Evolutionary conservation across 306 rosid species (phyloP), one percentile per base, ranked within the genome.

Genomic region (Vicia villosa): DNA sequence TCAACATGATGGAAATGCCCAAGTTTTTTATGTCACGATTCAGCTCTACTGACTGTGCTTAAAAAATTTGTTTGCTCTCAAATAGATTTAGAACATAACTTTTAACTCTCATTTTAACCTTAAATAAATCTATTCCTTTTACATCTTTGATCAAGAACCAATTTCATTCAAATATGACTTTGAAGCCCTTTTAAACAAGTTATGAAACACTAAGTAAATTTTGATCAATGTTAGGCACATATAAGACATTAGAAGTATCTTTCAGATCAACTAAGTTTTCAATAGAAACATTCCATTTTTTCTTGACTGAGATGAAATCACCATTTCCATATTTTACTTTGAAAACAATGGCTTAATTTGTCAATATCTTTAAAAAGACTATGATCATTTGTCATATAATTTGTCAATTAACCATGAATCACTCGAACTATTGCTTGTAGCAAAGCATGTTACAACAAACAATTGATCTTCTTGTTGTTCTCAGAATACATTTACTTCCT

Each of bases 131-230:
- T 26, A 6, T 38, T 1, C 24, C 55, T 64, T 5, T 38, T 21
- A 19, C 40, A 24, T 64, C 38, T 24, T 22, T 64, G 20, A 64
- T 22, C 21, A 64, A 12, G 4, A 21, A 64, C n/a, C 5, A 6
- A 8, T 64, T 43, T 14, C 45, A 21, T 42, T 64, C 69, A 64
- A 64, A 64, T 41, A 64, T 41, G n/a, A 46, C 51, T 46, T 46
- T 46, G 10, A 46, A 46, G 10, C 51, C 51, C 20, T n/a, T 5
- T 46, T 46, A 41, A 0, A 43, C 26, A 4, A 45, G 26, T 3
- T 63, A 15, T n/a, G 16, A 14, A 43, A 65, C 57, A 45, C 56
- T 43, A n/a, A 41, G 69, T 24, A 65, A 8, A 24, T 65, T 65
- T 24, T n/a, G 56, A 45, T 65, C 6, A 13, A 64, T 45, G 5